Evolutionary conservation across 2,329 filamentous ascomycete genomes (phyloP), one percentile per base, ranked within the genome.

Genomic region (Xylariaceae sp.): DNA sequence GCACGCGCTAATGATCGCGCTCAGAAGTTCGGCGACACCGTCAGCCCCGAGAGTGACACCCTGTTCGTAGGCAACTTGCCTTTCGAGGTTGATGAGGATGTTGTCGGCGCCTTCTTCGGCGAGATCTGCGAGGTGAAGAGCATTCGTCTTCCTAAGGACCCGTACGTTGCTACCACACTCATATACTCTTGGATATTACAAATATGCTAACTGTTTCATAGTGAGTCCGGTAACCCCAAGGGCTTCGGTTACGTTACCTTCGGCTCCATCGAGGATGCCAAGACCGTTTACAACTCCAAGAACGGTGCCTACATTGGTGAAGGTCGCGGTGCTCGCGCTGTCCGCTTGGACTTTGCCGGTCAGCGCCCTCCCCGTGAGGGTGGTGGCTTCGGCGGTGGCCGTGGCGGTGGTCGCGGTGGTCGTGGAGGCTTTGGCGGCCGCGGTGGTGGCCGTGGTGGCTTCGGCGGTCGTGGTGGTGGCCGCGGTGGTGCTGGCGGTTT

Each of bases 221-320:
- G 86, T 74, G 91, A 96, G 62, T 86, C 86, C 63, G 92, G 91
- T 65, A 84, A 86, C 68, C 87, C 88, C 73, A 96, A 96, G 87
- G 92, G 92, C 59, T 96, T 95, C 75, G 92, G 90, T 57, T 97
- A 97, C 73, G 88, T 96, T 64, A 87, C 88, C 72, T 96, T 93
- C 81, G 78, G 79, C 68, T 89, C 88, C 15, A 75, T 94, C 63
- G 91, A 96, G 34, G 92, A 96, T 70, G 90, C 92, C 70, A 89
- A 88, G 77, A 77, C 80, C 68, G 92, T 87, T 23, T 85, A 90
- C 68, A 81, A 88, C 68, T 78, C 80, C 59, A 82, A 90, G 73
- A 87, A 89, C 68, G 90, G 90, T 65, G 79, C 80, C 58, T 75
- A 82, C 61, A 80, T 85, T 63, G 82, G 83, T 55, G 73, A 77